These are phyloP conservation scores for Pulveroboletus sp. DNA, from an alignment of 1,284 basidiomycete genomes.

Conservation along the genomic window DNA sequence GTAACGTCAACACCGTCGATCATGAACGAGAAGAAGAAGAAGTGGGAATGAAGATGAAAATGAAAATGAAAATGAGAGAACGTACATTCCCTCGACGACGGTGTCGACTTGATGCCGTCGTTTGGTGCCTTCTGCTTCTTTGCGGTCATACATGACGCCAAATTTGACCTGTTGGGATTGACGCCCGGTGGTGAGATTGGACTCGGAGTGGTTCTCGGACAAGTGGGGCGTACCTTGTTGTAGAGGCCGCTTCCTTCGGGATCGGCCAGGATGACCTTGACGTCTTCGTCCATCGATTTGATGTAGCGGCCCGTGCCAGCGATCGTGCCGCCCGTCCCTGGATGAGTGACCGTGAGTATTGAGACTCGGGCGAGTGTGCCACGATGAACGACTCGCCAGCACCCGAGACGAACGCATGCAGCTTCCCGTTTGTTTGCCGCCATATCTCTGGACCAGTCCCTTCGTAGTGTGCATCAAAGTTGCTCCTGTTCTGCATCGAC, in stretches of 20 bases:
- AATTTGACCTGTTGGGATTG: slow-evolving; percentile 63
- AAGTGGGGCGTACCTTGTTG: slow-evolving; percentile 84
- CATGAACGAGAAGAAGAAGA: too few species aligned
- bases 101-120: slow-evolving; percentile 93
- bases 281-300: slow-evolving; percentile 64
- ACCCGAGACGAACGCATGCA: slow-evolving; percentile 92
- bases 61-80: slow-evolving; percentile 9
- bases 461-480: slow-evolving; percentile 86
- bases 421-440: slow-evolving; percentile 82
- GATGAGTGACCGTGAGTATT: background rate
- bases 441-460: slow-evolving; percentile 97
- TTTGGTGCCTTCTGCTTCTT: slow-evolving; percentile 94
- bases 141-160: slow-evolving; percentile 92
- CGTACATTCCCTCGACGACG: slow-evolving; percentile 84
- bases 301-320: slow-evolving; percentile 84
- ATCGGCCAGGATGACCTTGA: slow-evolving; percentile 84
- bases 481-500: slow-evolving; percentile 72
- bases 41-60: too few species aligned
- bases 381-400: slow-evolving; percentile 56
- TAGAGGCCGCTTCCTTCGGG: slow-evolving; percentile 94
- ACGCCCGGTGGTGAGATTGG: background rate
- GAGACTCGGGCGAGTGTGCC: background rate
- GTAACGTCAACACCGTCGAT: too few species aligned
- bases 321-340: slow-evolving; percentile 93
- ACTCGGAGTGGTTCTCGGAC: background rate